Conservation (phyloP, 2,329 filamentous ascomycete species). For the Colletotrichum musicola region DNA sequence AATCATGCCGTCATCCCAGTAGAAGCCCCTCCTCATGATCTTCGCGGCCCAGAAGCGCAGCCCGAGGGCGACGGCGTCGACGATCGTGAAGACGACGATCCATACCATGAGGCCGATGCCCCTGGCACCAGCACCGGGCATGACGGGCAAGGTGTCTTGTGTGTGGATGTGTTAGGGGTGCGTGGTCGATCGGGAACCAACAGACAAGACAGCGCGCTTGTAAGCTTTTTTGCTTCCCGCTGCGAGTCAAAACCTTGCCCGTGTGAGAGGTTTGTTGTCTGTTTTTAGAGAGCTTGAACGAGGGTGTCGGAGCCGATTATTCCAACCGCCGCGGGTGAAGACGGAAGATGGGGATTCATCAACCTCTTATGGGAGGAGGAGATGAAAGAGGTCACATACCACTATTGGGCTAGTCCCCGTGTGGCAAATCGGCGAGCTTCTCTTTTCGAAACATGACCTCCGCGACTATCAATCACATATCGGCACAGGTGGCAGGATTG, state of each 20-base stretch:
- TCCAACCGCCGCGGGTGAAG: conserved; percentile 14
- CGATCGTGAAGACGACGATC: conserved; percentile 40
- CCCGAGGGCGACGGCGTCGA: conserved; percentile 35
- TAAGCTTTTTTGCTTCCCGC: not conserved
- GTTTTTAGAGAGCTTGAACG: not conserved
- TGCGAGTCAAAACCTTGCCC: conserved; percentile 5
- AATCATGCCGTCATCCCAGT: conserved; percentile 41
- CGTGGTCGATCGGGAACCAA: not conserved
- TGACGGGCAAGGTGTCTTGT: not conserved
- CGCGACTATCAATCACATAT: conserved; percentile 27
- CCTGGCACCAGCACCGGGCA: conserved; percentile 31
- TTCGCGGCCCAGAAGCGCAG: conserved; percentile 43
- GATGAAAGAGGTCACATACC: not conserved
- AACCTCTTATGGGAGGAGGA: conserved; percentile 26
- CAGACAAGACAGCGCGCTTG: not conserved
- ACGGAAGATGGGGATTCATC: conserved; percentile 5
- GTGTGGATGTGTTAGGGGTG: not conserved
- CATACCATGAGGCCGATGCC: conserved; percentile 31
- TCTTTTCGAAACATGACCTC: conserved; percentile 28
- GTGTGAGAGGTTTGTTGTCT: not conserved
- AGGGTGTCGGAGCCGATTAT: not conserved
- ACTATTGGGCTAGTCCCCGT: not conserved
- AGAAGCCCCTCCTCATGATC: conserved; percentile 40
- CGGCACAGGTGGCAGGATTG: not conserved
- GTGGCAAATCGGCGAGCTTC: not conserved